Conservation (phyloP, 176 grass and related monocot species). For the Oryza officinalis region DNA sequence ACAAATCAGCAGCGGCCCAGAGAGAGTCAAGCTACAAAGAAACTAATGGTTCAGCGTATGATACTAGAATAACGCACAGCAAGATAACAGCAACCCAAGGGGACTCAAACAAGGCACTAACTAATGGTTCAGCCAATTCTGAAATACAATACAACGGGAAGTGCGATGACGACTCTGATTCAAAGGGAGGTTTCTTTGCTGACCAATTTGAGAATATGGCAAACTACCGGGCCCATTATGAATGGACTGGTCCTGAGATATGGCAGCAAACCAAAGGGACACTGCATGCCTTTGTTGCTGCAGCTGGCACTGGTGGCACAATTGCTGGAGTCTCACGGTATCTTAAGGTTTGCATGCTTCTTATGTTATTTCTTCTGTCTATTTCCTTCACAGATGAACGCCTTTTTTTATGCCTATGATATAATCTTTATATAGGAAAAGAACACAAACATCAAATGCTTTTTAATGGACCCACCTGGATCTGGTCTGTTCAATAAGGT, state of each 20-base stretch:
- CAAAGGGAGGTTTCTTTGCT: conserved; percentile 83
- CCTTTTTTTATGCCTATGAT: conserved; percentile 14
- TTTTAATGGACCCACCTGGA: conserved; percentile 88
- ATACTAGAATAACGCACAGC: conserved; percentile 9
- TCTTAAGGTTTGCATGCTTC: conserved; percentile 73
- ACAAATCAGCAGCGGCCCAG: conserved; percentile 37
- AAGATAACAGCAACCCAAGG: conserved; percentile 26
- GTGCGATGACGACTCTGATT: conserved; percentile 40
- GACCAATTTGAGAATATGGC: conserved; percentile 98
- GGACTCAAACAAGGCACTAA: conserved; percentile 28
- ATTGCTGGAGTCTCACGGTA: conserved; percentile 84
- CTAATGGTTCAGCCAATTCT: conserved; percentile 38
- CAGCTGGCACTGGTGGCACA: conserved; percentile 91
- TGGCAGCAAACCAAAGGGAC: conserved; percentile 76
- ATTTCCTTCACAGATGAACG: conserved; percentile 27
- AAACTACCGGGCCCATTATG: conserved; percentile 88
- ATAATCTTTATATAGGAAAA: conserved; percentile 59
- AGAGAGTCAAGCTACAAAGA: conserved; percentile 19
- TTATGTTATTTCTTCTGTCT: conserved; percentile 26
- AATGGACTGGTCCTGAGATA: conserved; percentile 97
- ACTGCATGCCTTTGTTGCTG: conserved; percentile 80
- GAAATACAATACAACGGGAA: conserved; percentile 10
- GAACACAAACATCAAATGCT: conserved; percentile 79
- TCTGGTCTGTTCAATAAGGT: conserved; percentile 97
- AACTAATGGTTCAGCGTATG: conserved; percentile 30